Base-by-base conservation (phyloP, 2,329 filamentous ascomycete species). In the Hirsutella thompsonii region DNA sequence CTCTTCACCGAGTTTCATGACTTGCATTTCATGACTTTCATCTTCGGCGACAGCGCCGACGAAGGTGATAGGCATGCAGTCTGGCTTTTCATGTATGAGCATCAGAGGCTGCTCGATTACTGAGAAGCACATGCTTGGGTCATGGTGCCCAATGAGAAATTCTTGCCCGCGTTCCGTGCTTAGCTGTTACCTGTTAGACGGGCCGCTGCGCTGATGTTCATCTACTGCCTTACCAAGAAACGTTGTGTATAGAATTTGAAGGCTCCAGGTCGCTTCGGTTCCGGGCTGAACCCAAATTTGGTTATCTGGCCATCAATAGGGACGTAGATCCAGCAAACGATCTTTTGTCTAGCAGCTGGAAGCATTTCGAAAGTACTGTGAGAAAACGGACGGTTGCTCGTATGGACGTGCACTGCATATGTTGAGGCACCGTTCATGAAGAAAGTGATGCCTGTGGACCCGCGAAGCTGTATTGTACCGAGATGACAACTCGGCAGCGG, bases 281-380 rank as follows among this genome's bases (percentile, higher is more conserved):
- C 26, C 3, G 14, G 36, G 26, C 26, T 33, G 6, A 33, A 42
- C 8, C 28, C 35, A 23, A 42, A 26, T 16, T 33, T 37, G 33
- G 26, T 33, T 4, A 42, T 23, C 20, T 26, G n/a, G 29, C 40
- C 29, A 6, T 23, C 26, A 18, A 42, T 42, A 18, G 40, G 40
- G 16, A 42, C 18, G 33, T 42, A 42, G 8, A 42, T 13, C 40
- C 40, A 42, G 19, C 35, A 30, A 38, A 42, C 40, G 6, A 33
- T 23, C 13, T 33, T 30, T 32, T 20, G 40, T 34, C 28, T 18
- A 19, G 26, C 28, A 11, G 21, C 29, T 38, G 40, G 18, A 33
- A 42, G 26, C 16, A 14, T 8, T 20, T 37, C 29, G 26, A 42
- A 42, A 19, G 40, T 42, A 9, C 26, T 38, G 18, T 42, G 19